Base-by-base conservation (phyloP, 768 basidiomycete genomes). In the Russula ochroleuca region DNA sequence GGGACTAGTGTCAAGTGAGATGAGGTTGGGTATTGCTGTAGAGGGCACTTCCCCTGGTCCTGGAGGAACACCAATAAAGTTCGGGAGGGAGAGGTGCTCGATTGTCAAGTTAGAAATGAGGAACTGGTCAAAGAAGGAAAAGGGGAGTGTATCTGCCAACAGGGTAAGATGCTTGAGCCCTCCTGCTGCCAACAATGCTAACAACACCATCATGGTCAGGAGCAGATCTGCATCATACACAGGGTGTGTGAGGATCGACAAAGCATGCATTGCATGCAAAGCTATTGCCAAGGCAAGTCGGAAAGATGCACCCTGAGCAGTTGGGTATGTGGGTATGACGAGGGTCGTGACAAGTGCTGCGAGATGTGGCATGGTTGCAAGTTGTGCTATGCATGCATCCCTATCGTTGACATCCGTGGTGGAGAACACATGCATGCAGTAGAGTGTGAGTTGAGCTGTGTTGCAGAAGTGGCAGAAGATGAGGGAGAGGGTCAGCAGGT, bases 221-320 rank as follows among this genome's bases (percentile, higher is more conserved):
- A 74, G 66, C 19, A 74, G 28, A 37, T 68, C 67, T 0, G 70
- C 31, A 53, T 72, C 69, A 63, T 72, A 72, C 0, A 61, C 60
- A 0, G 73, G 72, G 1, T 73, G 60, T 0, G 68, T 69, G 52
- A 76, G 72, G 5, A 69, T 57, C 2, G 55, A 43, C 3, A 75
- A 68, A 4, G 69, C 63, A 49, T 65, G 67, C 75, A 75, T 76
- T 53, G 73, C 72, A 52, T 67, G 70, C 54, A 75, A 69, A 3
- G 75, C 74, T 28, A 75, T 66, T 1, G 72, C 70, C 15, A 74
- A 65, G 13, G 68, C 69, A 33, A 68, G 59, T 4, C 67, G 57
- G 47, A 70, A 62, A 38, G 65, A 37, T 11, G 62, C 21, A 65
- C 60, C 21, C 66, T 40, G 23, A 28, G 47, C 17, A 69, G 69